phyloP scores from a whole-genome alignment of 2,329 filamentous ascomycete genomes.

The Talaromyces sp. region DNA sequence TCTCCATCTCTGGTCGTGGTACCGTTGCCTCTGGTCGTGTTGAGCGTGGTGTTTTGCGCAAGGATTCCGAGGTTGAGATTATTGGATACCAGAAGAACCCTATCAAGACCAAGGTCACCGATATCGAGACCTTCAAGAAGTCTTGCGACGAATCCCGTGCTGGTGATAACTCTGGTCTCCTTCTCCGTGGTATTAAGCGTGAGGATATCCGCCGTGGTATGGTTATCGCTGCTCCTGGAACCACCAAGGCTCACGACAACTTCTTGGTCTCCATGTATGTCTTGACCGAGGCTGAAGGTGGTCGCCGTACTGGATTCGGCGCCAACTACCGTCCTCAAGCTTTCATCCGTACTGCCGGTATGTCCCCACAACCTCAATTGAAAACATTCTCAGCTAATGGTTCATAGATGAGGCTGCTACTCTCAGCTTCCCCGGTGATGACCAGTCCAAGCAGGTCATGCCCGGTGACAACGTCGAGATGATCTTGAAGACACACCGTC shows the following conservation, averaged over 20 bases:
- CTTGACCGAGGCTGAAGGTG: conserved; percentile 95
- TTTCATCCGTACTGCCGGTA: conserved; percentile 88
- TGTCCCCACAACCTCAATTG: conserved; percentile 38
- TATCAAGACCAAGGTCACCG: conserved; percentile 98
- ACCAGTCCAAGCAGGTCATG: conserved; percentile 82
- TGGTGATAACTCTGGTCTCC: conserved; percentile 95
- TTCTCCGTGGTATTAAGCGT: conserved; percentile 91
- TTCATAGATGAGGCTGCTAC: conserved; percentile 62
- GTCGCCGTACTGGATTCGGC: conserved; percentile 91
- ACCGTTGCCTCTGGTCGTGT: conserved; percentile 97
- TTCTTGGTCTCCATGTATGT: conserved; percentile 97
- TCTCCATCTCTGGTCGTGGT: conserved; percentile 87
- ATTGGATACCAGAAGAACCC: conserved; percentile 76
- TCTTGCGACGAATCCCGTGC: conserved; percentile 94
- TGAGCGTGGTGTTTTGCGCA: conserved; percentile 91
- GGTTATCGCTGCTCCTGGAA: conserved; percentile 82
- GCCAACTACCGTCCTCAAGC: conserved; percentile 97
- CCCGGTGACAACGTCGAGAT: conserved; percentile 99
- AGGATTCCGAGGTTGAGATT: conserved; percentile 89
- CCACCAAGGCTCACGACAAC: conserved; percentile 80
- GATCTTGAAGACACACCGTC: conserved; percentile 79
- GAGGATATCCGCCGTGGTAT: conserved; percentile 94
- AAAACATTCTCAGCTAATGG: neutral
- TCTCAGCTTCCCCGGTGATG: conserved; percentile 82
- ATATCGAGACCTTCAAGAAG: conserved; percentile 99